These are phyloP conservation scores for Thelephora terrestris DNA, from an alignment of 1,284 basidiomycete genomes.

Conservation along the genomic window DNA sequence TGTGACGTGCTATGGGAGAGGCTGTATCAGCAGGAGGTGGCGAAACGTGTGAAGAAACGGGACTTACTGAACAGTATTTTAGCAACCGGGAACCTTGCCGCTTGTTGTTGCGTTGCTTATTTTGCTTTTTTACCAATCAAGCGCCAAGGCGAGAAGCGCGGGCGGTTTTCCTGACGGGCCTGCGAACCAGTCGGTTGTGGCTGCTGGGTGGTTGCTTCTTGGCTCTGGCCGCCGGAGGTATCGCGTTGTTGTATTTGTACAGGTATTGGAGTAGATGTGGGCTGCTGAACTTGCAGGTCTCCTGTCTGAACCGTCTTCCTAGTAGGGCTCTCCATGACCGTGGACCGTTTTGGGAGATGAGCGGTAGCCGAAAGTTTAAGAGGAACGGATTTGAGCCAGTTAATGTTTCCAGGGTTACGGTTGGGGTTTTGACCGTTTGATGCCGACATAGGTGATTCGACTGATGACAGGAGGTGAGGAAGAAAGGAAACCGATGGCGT, in stretches of 20 bases:
- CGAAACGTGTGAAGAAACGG: too few species aligned
- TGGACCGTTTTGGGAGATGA: constrained; percentile 86
- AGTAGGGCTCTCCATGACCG: constrained; percentile 92
- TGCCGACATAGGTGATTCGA: constrained; percentile 24
- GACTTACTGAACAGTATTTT: too few species aligned
- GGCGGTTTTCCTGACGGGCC: too few species aligned
- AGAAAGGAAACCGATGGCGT: not conserved
- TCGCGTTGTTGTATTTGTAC: constrained; percentile 11
- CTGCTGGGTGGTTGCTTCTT: constrained; percentile 7
- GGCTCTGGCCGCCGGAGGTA: constrained; percentile 9
- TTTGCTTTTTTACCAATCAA: too few species aligned
- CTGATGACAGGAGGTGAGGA: too few species aligned
- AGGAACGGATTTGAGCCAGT: constrained; percentile 88
- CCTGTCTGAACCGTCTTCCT: constrained; percentile 74
- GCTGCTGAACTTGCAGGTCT: constrained; percentile 22
- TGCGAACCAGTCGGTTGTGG: constrained; percentile 12
- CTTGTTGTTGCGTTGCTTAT: too few species aligned
- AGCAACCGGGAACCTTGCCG: too few species aligned
- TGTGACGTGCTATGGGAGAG: too few species aligned
- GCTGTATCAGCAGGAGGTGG: too few species aligned
- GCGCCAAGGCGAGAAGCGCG: too few species aligned
- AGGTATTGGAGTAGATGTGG: constrained; percentile 1
- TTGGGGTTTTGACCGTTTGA: constrained; percentile 50
- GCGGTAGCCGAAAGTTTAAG: constrained; percentile 92
- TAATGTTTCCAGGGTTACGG: constrained; percentile 82